Percentiles rank a stretch among this genome's conserved stretches.
Evolutionary conservation across 495 filamentous ascomycete genomes (phyloP).

Genomic region (Astrothelium subdiscretum): DNA sequence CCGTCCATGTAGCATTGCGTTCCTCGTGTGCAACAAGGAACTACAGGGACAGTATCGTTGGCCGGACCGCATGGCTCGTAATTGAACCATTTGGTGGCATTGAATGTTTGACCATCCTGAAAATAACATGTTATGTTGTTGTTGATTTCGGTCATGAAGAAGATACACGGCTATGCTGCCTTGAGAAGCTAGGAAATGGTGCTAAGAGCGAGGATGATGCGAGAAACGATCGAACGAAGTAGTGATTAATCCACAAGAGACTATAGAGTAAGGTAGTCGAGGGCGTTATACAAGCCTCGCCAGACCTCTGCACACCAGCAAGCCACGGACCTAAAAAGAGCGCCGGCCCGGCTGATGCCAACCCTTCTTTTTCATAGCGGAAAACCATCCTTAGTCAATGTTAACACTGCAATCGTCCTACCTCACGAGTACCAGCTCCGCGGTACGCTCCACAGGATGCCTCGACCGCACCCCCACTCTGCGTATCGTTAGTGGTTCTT

Average conservation of each 20-base stretch:
- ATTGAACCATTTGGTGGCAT: not conserved
- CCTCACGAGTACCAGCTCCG: not conserved
- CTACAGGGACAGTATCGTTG: not conserved
- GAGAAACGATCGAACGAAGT: not conserved
- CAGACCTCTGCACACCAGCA: no score
- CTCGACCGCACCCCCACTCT: no score
- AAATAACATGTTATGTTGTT: not conserved
- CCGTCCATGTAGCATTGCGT: not conserved
- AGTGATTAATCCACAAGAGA: not conserved
- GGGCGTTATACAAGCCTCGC: no score
- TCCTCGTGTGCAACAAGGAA: not conserved
- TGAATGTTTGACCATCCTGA: not conserved
- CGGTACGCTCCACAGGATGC: not conserved
- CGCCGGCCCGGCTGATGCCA: no score
- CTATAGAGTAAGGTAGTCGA: not conserved
- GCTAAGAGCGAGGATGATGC: not conserved
- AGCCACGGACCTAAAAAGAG: no score
- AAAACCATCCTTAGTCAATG: no score
- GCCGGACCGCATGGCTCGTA: not conserved
- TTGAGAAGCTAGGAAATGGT: not conserved
- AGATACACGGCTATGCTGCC: not conserved
- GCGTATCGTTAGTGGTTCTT: no score
- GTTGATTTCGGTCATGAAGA: not conserved
- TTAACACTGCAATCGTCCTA: not conserved
- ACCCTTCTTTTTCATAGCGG: no score